Evolutionary conservation across 108 stramenopile species (phyloP).

Genomic region (Pseudonitzschia multistriata): DNA sequence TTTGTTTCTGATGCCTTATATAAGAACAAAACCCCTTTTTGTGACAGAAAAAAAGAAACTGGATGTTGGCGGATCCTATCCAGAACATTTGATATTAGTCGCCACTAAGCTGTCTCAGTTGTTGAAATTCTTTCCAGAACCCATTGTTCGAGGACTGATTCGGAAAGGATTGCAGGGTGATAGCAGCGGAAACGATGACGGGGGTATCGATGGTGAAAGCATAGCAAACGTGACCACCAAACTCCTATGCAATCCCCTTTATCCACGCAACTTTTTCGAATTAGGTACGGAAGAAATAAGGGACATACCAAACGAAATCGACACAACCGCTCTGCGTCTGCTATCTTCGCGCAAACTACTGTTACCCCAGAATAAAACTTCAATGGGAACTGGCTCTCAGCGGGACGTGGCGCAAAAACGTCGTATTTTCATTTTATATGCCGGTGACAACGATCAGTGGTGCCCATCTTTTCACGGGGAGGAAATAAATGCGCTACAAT

Average conservation of each 20-base stretch:
- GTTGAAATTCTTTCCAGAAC: conserved; percentile 6
- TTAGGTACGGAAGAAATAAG: conserved; percentile 77
- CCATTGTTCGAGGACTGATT: conserved; percentile 34
- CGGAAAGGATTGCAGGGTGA: conserved; percentile 24
- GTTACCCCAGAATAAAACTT: background rate
- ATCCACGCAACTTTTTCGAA: conserved; percentile 62
- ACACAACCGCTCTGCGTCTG: conserved; percentile 40
- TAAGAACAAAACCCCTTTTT: conserved; percentile 52
- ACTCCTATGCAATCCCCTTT: conserved; percentile 37
- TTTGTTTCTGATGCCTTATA: conserved; percentile 77
- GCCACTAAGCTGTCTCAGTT: conserved; percentile 20
- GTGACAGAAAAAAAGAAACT: conserved; percentile 31
- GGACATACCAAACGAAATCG: conserved; percentile 56
- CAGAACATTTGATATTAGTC: conserved; percentile 36
- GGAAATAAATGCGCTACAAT: conserved; percentile 39
- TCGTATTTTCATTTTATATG: conserved; percentile 56
- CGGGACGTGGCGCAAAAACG: conserved; percentile 42
- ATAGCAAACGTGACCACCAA: conserved; percentile 51
- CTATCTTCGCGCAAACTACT: background rate
- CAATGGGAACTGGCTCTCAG: conserved; percentile 27
- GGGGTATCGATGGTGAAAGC: background rate
- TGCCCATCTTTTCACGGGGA: conserved; percentile 55
- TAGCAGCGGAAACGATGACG: conserved; percentile 23
- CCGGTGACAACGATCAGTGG: conserved; percentile 64
- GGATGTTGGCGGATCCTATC: conserved; percentile 35